Conservation (phyloP, 2,329 filamentous ascomycete genomes). For the Didymella keratinophila region DNA sequence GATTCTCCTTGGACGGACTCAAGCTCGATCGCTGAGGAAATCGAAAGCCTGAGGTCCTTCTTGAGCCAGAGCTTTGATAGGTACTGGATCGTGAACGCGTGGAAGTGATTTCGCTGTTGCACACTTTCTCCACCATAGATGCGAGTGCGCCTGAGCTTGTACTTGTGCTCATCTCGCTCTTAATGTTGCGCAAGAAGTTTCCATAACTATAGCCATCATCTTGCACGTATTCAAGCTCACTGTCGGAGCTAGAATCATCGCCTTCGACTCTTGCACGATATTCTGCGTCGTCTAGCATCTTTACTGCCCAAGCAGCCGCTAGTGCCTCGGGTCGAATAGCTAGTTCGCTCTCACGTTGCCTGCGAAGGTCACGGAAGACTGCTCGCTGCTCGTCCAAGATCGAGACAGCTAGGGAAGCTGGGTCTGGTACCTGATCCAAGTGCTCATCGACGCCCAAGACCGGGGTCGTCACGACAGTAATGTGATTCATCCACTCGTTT, state of each 20-base stretch:
- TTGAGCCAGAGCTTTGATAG: neutral
- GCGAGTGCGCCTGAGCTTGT: constrained; percentile 7
- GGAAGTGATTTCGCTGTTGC: constrained; percentile 4
- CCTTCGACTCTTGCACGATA: neutral
- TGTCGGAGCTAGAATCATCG: constrained; percentile 6
- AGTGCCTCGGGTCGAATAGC: constrained; percentile 8
- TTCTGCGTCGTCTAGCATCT: constrained; percentile 26
- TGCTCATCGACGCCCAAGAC: constrained; percentile 3
- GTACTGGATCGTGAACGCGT: constrained; percentile 1
- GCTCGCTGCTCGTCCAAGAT: constrained; percentile 29
- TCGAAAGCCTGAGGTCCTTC: neutral
- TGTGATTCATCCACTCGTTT: constrained; percentile 17
- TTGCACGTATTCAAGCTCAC: constrained; percentile 11
- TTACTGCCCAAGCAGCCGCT: constrained; percentile 25
- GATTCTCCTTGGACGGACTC: neutral
- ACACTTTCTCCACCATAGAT: constrained; percentile 13
- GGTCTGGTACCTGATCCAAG: neutral
- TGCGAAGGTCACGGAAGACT: constrained; percentile 17
- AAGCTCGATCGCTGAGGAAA: neutral
- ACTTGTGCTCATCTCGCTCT: constrained; percentile 15
- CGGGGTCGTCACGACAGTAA: neutral
- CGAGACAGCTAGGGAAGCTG: constrained; percentile 5
- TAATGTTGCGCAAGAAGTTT: constrained; percentile 29
- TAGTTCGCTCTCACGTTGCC: constrained; percentile 14
- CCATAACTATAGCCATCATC: constrained; percentile 26